Conservation (phyloP, 257 asterid genomes). For the Solanum arcanum region DNA sequence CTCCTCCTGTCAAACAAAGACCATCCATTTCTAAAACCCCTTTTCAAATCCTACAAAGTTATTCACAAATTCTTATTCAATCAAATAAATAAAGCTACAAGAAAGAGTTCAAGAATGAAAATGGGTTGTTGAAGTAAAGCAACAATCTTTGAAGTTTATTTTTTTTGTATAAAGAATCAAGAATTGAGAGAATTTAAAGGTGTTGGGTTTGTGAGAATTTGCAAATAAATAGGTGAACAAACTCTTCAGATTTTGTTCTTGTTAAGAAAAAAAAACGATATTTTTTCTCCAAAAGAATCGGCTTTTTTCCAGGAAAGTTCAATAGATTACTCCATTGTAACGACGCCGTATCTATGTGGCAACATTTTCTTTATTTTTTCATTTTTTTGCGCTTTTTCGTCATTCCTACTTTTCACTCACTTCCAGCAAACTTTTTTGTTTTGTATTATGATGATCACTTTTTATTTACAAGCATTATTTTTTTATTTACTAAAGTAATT, state of each 20-base stretch:
- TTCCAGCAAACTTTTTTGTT: not conserved
- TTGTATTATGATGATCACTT: not conserved
- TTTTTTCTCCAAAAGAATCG: not conserved
- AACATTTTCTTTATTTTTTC: not conserved
- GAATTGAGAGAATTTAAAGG: not conserved
- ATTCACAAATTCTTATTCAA: not conserved
- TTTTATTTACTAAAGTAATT: not conserved
- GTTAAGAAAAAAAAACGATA: not conserved
- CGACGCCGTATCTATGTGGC: not conserved
- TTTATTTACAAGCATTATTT: no score
- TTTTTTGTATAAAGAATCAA: not conserved
- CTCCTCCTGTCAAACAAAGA: slow-evolving; percentile 65
- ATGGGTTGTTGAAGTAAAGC: not conserved
- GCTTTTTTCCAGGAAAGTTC: not conserved
- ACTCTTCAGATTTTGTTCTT: not conserved
- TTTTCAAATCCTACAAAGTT: not conserved
- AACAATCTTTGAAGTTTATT: slow-evolving; percentile 23
- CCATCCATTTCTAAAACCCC: slow-evolving; percentile 41
- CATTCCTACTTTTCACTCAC: not conserved
- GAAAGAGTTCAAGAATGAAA: not conserved
- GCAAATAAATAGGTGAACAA: not conserved
- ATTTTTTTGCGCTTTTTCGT: not conserved
- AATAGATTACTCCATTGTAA: not conserved
- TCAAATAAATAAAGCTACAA: not conserved
- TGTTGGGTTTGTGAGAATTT: not conserved